Base-by-base conservation (phyloP, 805 yeast genomes). In the Teunomyces pallodes region DNA sequence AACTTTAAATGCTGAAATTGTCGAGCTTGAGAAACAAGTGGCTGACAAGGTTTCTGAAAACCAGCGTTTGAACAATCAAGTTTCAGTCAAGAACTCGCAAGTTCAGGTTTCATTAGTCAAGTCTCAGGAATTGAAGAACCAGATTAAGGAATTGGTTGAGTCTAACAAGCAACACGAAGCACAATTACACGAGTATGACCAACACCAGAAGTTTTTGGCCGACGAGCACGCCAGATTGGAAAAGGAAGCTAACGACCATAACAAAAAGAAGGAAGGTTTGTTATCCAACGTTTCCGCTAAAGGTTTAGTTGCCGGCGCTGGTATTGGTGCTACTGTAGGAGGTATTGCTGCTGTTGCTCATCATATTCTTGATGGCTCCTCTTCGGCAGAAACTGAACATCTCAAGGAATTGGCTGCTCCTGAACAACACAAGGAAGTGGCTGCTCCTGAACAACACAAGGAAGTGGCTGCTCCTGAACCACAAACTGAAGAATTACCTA, bases 31-130 rank as follows among this genome's bases (percentile, higher is more conserved):
- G 55, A 71, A 72, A 47, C 84, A 82, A 53, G 61, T 86, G 30
- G 82, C 77, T 41, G 67, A 72, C 38, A 73, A 78, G 42, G 70
- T 80, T 49, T 65, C 69, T 42, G 86, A 84, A 46, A 75, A 81
- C 16, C 79, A 78, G 52, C 85, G 84, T 56, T 81, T 87, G 29
- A 74, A 75, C 47, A 85, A 86, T 45, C 72, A 86, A 55, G 74
- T 77, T 16, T 77, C 84, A 39, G 88, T 89, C 36, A 81, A 81
- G 56, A 74, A 81, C 47, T 83, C 86, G 36, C 96, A 90, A 62
- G 75, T 85, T 43, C 84, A 81, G 36, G 81, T 86, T 4, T 70
- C 79, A n/a, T 76, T 86, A 54, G 72, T 72, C 24, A 74, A 75
- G 58, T 67, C 72, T 45, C 68, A 73, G 44, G 77, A 74, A 36